These are phyloP conservation scores for Immersiporthe knoxdaviesiana DNA, from an alignment of 2,329 filamentous ascomycete species.

Conservation along the genomic window DNA sequence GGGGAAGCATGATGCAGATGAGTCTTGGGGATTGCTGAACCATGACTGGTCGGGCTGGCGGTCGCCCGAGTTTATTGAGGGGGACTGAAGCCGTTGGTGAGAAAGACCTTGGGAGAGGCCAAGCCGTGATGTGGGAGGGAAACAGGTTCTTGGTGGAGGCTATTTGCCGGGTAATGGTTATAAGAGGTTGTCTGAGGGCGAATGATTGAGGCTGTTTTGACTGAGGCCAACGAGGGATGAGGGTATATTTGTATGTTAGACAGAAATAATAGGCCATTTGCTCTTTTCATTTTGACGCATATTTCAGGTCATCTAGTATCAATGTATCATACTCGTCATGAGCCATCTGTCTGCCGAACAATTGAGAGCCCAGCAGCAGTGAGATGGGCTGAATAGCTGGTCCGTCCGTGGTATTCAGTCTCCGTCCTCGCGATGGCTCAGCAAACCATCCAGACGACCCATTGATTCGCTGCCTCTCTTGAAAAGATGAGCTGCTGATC, in stretches of 20 bases:
- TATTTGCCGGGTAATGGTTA: background rate
- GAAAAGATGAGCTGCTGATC: no score
- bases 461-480: no score
- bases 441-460: no score
- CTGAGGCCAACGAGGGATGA: background rate
- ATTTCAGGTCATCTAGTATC: background rate
- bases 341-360: background rate
- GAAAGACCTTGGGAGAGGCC: constrained; percentile 40
- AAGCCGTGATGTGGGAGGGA: background rate
- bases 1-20: constrained; percentile 53
- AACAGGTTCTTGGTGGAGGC: background rate
- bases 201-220: background rate
- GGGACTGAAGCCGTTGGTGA: constrained; percentile 44
- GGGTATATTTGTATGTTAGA: background rate
- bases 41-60: constrained; percentile 45
- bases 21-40: constrained; percentile 51
- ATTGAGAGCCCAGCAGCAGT: background rate
- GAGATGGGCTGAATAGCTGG: background rate
- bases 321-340: background rate
- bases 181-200: background rate
- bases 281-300: background rate
- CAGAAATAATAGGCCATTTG: background rate
- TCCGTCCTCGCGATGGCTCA: background rate
- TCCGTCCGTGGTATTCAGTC: background rate
- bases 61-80: constrained; percentile 39